Evolutionary conservation across 345 rosid genomes (phyloP), one percentile per base, ranked within the genome.

Genomic region (Aquilaria malaccensis): DNA sequence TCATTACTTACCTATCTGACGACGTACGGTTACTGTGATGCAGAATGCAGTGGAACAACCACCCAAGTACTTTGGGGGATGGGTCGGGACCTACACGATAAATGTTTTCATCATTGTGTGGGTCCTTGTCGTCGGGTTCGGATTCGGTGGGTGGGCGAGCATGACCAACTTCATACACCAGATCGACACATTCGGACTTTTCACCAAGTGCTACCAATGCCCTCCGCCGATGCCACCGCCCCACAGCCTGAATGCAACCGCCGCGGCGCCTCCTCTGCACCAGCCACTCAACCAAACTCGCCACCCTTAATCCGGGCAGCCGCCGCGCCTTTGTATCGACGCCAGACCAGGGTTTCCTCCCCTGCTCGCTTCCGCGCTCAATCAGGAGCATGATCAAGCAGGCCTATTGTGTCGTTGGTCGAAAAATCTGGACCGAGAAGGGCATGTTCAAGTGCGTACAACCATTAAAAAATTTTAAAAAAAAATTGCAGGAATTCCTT

Each of bases 121-220:
- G 99, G 99, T 94, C 7, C 69, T 86, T 0, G 73, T 94, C 30
- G 92, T 94, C 11, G 99, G 99, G 55, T 94, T 94, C 29, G 99
- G 97, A 60, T 94, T 94, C 10, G 97, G 99, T 57, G 99, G 99
- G 5, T 90, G 99, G 99, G 97, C 97, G 0, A 90, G 99, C 62
- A 43, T 90, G 84, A 76, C 68, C 31, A 94, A 94, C 53, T 94
- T 94, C 73, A 66, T 90, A 29, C 95, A 83, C 82, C 99, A 90
- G 62, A 90, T 94, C 5, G 97, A 94, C 73, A 94, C 99, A 2
- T 94, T 94, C 45, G 99, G 99, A 3, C 82, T 90, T 45, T 94
- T 94, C 73, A 90, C 97, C 10, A 94, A 88, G 69, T 94, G 99
- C 33, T 94, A 87, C 83, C 99, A 94, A 49, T 94, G 99, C 68